phyloP scores from a whole-genome alignment of 2,329 filamentous ascomycete genomes.

The Monosporascus cannonballus region DNA sequence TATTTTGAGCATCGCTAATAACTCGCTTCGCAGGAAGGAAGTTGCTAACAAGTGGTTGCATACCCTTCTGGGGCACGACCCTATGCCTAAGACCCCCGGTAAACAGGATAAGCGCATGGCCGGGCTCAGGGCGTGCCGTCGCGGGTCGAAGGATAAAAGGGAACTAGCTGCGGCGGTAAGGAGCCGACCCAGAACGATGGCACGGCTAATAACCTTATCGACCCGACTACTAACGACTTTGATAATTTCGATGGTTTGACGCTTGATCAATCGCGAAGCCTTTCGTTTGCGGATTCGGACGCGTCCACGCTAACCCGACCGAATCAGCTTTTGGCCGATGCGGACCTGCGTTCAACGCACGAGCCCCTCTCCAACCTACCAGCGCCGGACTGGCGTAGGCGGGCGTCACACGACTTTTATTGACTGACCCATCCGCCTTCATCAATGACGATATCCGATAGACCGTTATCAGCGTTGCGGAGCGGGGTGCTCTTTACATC shows the following conservation, averaged over 20 bases:
- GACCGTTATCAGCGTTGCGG: too few relatives aligned
- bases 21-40: slow-evolving; percentile 37
- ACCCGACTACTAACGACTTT: slow-evolving; percentile 2
- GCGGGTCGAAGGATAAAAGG: slow-evolving; percentile 20
- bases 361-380: not conserved
- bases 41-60: slow-evolving; percentile 55
- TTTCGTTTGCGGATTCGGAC: slow-evolving; percentile 14
- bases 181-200: slow-evolving; percentile 16
- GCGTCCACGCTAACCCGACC: not conserved
- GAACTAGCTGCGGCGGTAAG: slow-evolving; percentile 11
- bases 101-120: slow-evolving; percentile 46
- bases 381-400: not conserved
- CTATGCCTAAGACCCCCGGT: slow-evolving; percentile 43
- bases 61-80: slow-evolving; percentile 50
- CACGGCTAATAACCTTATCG: slow-evolving; percentile 18
- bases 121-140: slow-evolving; percentile 30
- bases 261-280: slow-evolving; percentile 15
- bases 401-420: too few relatives aligned
- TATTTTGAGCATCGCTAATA: slow-evolving; percentile 6
- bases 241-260: slow-evolving; percentile 16
- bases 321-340: slow-evolving; percentile 1
- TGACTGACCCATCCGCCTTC: too few relatives aligned
- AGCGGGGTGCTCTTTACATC: too few relatives aligned
- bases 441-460: too few relatives aligned
- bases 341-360: slow-evolving; percentile 1